These are phyloP conservation scores for Sclerotinia sclerotiorum DNA, from an alignment of 2,329 filamentous ascomycete species.

Conservation along the genomic window DNA sequence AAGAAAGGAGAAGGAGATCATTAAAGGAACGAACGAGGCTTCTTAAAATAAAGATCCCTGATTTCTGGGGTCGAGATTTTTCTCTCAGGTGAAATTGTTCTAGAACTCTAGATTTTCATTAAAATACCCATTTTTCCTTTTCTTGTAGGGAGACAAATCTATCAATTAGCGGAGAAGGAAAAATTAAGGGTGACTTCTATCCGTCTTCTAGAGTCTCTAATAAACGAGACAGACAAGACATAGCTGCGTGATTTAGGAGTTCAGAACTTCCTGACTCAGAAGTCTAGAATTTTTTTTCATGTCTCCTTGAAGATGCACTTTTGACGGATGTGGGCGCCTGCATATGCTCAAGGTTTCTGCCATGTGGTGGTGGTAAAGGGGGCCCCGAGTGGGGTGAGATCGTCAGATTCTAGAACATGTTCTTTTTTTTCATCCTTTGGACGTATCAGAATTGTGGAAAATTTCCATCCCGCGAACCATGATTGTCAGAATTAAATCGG, in stretches of 20 bases:
- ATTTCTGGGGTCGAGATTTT: neutral
- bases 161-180: neutral
- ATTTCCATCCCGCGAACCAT: neutral
- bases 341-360: neutral
- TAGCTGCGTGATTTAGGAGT: neutral
- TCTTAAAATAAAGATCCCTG: neutral
- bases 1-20: conserved; percentile 4
- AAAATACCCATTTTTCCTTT: neutral
- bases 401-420: neutral
- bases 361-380: neutral
- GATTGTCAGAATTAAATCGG: neutral
- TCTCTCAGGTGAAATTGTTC: neutral
- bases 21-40: conserved; percentile 1
- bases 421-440: neutral
- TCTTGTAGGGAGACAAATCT: neutral
- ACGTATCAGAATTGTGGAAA: conserved; percentile 1
- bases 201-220: neutral
- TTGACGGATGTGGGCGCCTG: neutral
- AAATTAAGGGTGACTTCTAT: neutral
- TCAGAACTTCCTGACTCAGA: neutral
- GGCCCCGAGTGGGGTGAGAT: neutral
- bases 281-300: neutral
- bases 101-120: conserved; percentile 8
- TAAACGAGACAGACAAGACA: neutral
- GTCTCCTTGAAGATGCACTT: neutral